Percentiles rank a stretch among this genome's conserved stretches.
Evolutionary conservation across 2,329 filamentous ascomycete species (phyloP).

Genomic region (Tolypocladium cylindrosporum): DNA sequence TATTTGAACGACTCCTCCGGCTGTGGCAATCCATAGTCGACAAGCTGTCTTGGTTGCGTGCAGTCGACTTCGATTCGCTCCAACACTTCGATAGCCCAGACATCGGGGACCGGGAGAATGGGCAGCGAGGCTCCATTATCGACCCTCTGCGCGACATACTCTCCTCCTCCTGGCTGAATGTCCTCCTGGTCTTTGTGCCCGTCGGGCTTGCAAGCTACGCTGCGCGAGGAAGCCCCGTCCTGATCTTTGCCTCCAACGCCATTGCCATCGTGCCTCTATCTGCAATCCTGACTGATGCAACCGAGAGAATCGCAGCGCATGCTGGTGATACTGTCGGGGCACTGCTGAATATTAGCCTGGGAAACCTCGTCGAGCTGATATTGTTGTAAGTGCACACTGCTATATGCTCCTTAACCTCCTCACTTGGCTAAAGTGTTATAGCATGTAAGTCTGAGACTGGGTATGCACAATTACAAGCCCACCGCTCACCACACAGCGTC

Average conservation of each 20-base stretch:
- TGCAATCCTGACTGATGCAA: slow-evolving; percentile 46
- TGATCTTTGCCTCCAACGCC: slow-evolving; percentile 49
- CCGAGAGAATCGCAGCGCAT: slow-evolving; percentile 46
- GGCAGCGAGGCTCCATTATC: not conserved
- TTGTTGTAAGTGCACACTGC: slow-evolving; percentile 34
- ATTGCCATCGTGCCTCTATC: slow-evolving; percentile 51
- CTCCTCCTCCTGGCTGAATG: slow-evolving; percentile 44
- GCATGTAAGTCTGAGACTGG: slow-evolving; percentile 19
- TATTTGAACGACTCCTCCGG: not conserved
- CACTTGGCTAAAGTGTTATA: slow-evolving; percentile 2
- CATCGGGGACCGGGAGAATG: not conserved
- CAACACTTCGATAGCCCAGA: not conserved
- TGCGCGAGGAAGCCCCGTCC: slow-evolving; percentile 20
- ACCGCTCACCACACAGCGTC: slow-evolving; percentile 29
- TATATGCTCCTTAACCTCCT: slow-evolving; percentile 9
- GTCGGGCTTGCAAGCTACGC: slow-evolving; percentile 50
- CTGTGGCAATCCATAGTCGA: not conserved
- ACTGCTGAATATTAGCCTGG: slow-evolving; percentile 51
- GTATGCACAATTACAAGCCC: not conserved
- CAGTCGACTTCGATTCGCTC: not conserved
- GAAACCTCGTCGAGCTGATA: slow-evolving; percentile 53
- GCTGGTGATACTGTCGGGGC: slow-evolving; percentile 50
- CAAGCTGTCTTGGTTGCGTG: not conserved
- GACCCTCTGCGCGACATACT: slow-evolving; percentile 15
- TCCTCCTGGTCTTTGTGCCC: slow-evolving; percentile 61